Percentiles rank a stretch among this genome's conserved stretches.
Evolutionary conservation across 768 basidiomycete species (phyloP).

Genomic region (Leccinum subtestaceum): DNA sequence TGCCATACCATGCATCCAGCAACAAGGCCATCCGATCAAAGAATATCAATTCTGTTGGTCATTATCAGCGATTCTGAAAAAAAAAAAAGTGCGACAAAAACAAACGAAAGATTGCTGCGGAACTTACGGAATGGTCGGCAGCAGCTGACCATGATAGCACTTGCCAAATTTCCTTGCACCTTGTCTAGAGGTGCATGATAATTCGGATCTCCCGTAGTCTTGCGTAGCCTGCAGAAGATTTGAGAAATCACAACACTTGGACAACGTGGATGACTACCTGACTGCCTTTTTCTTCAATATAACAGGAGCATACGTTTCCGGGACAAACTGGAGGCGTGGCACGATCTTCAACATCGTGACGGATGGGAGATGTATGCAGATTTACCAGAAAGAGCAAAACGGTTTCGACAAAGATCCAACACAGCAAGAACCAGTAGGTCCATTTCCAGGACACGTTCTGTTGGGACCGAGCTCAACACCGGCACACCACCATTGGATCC

Average conservation of each 20-base stretch:
- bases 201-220: constrained; percentile 48
- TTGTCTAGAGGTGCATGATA: constrained; percentile 63
- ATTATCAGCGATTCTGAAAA: not conserved
- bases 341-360: not conserved
- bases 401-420: constrained; percentile 63
- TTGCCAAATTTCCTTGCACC: constrained; percentile 40
- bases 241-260: constrained; percentile 2
- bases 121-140: constrained; percentile 70
- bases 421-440: constrained; percentile 70
- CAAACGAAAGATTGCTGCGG: not conserved
- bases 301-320: constrained; percentile 69
- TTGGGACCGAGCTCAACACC: not conserved
- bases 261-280: constrained; percentile 33
- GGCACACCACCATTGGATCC: not conserved
- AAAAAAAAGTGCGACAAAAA: too few relatives aligned
- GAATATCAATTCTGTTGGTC: constrained; percentile 50
- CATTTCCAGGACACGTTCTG: constrained; percentile 67
- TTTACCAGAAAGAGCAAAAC: constrained; percentile 51
- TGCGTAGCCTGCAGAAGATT: constrained; percentile 40
- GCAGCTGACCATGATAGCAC: constrained; percentile 55
- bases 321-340: constrained; percentile 47
- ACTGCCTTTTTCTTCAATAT: constrained; percentile 59
- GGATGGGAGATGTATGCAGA: not conserved
- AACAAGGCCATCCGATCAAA: constrained; percentile 76
- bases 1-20: constrained; percentile 61